Conservation (phyloP, 805 yeast genomes). For the Myxozyma vanderwaltii region DNA sequence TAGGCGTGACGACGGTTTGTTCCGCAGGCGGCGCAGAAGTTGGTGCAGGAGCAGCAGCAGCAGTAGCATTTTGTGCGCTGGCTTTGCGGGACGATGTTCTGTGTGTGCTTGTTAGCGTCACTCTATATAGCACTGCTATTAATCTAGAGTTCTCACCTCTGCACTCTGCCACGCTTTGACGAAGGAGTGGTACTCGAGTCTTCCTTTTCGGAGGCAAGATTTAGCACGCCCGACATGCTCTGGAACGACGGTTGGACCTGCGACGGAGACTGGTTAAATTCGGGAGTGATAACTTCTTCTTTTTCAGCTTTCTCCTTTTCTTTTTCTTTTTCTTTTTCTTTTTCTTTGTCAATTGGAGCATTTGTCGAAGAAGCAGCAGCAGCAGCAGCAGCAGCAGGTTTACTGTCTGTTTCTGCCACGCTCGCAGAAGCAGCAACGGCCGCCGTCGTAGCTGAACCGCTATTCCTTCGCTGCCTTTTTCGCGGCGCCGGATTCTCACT, state of each 20-base stretch:
- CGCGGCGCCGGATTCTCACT: slow-evolving; percentile 32
- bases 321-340: slow-evolving; percentile 3
- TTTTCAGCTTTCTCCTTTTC: neutral
- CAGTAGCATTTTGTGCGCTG: slow-evolving; percentile 3
- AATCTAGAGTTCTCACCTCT: slow-evolving; percentile 7
- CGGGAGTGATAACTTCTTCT: neutral
- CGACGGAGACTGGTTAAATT: slow-evolving; percentile 10
- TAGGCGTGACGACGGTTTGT: slow-evolving; percentile 2
- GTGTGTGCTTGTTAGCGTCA: neutral
- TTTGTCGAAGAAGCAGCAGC: neutral
- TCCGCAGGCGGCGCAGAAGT: neutral
- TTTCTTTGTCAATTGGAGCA: slow-evolving; percentile 12
- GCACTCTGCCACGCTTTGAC: slow-evolving; percentile 18
- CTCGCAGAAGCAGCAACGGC: slow-evolving; percentile 14
- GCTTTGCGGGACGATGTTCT: slow-evolving; percentile 22
- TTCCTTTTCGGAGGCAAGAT: slow-evolving; percentile 8
- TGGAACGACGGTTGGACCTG: slow-evolving; percentile 24
- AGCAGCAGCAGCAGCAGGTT: neutral
- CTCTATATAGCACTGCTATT: neutral
- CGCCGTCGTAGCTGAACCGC: slow-evolving; percentile 1
- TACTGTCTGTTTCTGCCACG: slow-evolving; percentile 1
- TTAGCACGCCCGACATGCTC: slow-evolving; percentile 29
- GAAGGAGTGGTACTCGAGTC: slow-evolving; percentile 4
- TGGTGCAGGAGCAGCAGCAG: neutral
- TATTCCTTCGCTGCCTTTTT: slow-evolving; percentile 26